A percentile compares a stretch with the other conserved stretches of the same genome.
Evolutionary conservation across 257 asterid genomes (phyloP).

Genomic region (Solanum megistacrolobum): DNA sequence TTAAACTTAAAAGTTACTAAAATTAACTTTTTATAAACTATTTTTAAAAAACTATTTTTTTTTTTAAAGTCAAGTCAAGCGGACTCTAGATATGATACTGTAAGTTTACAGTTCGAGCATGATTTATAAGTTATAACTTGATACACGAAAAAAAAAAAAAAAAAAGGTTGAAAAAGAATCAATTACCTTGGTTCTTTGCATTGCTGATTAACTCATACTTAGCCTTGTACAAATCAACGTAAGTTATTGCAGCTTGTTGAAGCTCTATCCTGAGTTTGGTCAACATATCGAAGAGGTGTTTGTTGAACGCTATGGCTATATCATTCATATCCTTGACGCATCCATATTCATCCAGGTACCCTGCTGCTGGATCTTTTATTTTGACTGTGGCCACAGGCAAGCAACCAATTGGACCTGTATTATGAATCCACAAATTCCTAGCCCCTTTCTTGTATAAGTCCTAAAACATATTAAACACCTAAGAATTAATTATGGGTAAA

Average conservation of each 20-base stretch:
- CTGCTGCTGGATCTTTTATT: slow-evolving; percentile 9
- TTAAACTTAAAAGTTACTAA: too few relatives aligned
- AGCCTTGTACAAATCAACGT: slow-evolving; percentile 37
- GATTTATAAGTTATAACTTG: background rate
- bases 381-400: slow-evolving; percentile 20
- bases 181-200: slow-evolving; percentile 24
- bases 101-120: background rate
- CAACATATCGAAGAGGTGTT: slow-evolving; percentile 25
- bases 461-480: slow-evolving; percentile 3
- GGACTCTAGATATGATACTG: background rate
- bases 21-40: background rate
- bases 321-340: slow-evolving; percentile 25
- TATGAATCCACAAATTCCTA: slow-evolving; percentile 49
- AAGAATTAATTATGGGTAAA: too few relatives aligned
- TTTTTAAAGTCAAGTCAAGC: background rate
- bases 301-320: slow-evolving; percentile 29
- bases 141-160: background rate
- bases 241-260: slow-evolving; percentile 22
- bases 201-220: slow-evolving; percentile 30
- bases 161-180: background rate
- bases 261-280: slow-evolving; percentile 21
- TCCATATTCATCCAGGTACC: slow-evolving; percentile 24
- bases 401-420: slow-evolving; percentile 48
- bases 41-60: too few relatives aligned
- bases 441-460: slow-evolving; percentile 31